phyloP scores from a whole-genome alignment of 257 asterid species.

The Prunella vulgaris region DNA sequence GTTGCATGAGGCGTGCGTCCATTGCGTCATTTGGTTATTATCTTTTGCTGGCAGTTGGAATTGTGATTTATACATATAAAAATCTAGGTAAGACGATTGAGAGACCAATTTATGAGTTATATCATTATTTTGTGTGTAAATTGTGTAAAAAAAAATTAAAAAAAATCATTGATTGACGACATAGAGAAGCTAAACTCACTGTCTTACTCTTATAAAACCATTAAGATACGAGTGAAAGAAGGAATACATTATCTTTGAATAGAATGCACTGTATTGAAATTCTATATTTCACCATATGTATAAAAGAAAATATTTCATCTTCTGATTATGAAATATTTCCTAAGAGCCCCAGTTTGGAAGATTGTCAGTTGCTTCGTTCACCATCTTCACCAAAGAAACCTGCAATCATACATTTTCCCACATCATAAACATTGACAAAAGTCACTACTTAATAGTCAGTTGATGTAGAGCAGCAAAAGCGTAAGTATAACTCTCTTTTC shows the following conservation, averaged over 20 bases:
- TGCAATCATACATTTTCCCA: slow-evolving; percentile 21
- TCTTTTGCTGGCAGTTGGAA: neutral
- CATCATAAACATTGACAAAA: neutral
- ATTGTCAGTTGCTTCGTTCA: slow-evolving; percentile 70
- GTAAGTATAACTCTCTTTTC: too few species aligned
- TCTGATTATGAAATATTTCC: neutral
- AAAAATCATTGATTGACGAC: too few species aligned
- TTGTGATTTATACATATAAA: neutral
- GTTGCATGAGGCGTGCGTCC: neutral
- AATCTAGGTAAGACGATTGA: neutral
- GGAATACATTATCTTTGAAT: too few species aligned
- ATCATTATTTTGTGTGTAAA: neutral
- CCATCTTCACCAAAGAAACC: slow-evolving; percentile 80
- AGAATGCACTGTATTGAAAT: too few species aligned
- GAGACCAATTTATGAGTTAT: neutral
- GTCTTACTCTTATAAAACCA: too few species aligned
- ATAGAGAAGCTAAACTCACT: too few species aligned
- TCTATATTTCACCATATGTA: too few species aligned
- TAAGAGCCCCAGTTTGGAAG: slow-evolving; percentile 71
- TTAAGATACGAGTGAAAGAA: too few species aligned
- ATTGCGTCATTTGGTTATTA: neutral
- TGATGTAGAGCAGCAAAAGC: too few species aligned
- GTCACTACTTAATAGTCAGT: too few species aligned
- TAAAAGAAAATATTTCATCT: too few species aligned
- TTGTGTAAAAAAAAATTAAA: too few species aligned